phyloP scores from a whole-genome alignment of 192 early-diverging fungal genomes.

The Umbelopsis vinacea region DNA sequence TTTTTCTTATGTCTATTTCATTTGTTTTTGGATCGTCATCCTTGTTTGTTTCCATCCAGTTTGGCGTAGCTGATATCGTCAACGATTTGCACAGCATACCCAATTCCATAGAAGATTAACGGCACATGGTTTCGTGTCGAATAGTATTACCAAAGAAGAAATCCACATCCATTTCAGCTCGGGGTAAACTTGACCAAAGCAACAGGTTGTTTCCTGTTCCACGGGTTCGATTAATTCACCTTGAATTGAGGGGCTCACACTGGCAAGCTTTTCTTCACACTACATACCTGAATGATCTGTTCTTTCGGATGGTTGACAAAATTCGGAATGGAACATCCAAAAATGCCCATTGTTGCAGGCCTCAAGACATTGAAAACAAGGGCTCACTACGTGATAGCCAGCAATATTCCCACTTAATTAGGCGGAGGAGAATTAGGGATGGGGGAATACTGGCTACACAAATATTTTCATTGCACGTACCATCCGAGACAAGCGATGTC shows the following conservation, averaged over 20 bases:
- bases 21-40: no score
- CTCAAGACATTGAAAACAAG: conserved; percentile 54
- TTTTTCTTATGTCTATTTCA: no score
- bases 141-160: conserved; percentile 29
- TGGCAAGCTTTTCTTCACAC: background rate
- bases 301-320: conserved; percentile 32
- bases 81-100: no score
- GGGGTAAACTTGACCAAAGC: conserved; percentile 36
- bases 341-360: conserved; percentile 69
- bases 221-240: background rate
- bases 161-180: conserved; percentile 35
- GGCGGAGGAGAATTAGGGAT: background rate
- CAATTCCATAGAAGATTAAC: conserved; percentile 14
- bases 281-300: conserved; percentile 31
- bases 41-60: no score
- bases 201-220: conserved; percentile 24
- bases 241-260: background rate
- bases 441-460: background rate
- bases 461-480: conserved; percentile 40
- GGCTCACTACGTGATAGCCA: conserved; percentile 82
- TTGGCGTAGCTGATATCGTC: no score
- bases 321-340: conserved; percentile 65
- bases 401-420: conserved; percentile 57
- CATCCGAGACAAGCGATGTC: conserved; percentile 82
- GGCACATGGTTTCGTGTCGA: conserved; percentile 33